These are phyloP conservation scores for Dipteronia dyeriana DNA, from an alignment of 345 rosid species.

Conservation along the genomic window DNA sequence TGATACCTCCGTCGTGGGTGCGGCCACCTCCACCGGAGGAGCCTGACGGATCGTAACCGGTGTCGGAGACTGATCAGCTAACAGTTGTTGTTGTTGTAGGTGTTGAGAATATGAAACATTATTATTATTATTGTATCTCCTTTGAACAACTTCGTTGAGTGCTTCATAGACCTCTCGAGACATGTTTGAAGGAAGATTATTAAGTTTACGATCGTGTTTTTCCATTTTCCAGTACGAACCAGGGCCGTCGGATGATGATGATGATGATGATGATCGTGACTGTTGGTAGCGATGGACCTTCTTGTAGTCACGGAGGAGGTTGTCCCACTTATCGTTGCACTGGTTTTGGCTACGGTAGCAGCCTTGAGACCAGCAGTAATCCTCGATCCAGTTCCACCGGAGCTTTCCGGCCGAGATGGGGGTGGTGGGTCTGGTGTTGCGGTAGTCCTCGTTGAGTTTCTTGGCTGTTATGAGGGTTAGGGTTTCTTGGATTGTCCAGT, in stretches of 20 bases:
- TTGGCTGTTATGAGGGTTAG: constrained; percentile 37
- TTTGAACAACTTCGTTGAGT: constrained; percentile 34
- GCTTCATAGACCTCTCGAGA: constrained; percentile 34
- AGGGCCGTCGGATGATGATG: constrained; percentile 11
- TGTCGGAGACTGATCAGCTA: neutral
- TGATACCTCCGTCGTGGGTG: constrained; percentile 13
- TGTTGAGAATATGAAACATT: neutral
- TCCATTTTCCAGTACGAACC: constrained; percentile 40
- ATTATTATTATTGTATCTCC: constrained; percentile 12
- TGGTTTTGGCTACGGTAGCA: constrained; percentile 46
- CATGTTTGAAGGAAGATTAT: constrained; percentile 41
- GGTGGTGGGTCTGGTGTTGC: constrained; percentile 19
- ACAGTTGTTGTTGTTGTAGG: neutral
- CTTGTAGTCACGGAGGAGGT: constrained; percentile 45
- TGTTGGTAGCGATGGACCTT: constrained; percentile 31
- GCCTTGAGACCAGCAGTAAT: constrained; percentile 42
- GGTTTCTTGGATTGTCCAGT: constrained; percentile 44
- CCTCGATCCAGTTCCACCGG: constrained; percentile 45
- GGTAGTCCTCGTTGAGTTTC: constrained; percentile 39
- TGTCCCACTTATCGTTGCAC: constrained; percentile 52
- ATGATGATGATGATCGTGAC: constrained; percentile 4
- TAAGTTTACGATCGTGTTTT: constrained; percentile 31
- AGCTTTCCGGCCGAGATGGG: constrained; percentile 23
- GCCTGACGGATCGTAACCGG: constrained; percentile 19
- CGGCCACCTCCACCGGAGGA: neutral